These are phyloP conservation scores for Solanum verrucosum DNA, from an alignment of 257 asterid genomes.

Conservation along the genomic window DNA sequence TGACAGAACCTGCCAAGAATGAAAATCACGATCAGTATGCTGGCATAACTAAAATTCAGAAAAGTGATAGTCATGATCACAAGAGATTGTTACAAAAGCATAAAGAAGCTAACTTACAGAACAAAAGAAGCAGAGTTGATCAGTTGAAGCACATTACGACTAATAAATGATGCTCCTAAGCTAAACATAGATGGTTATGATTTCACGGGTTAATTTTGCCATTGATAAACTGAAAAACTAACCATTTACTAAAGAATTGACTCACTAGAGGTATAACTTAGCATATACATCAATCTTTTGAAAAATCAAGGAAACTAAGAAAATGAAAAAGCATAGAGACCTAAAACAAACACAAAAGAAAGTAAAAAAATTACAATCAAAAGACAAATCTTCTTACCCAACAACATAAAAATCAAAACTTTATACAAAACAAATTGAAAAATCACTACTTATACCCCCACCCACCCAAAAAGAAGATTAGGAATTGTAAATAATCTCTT, in stretches of 20 bases:
- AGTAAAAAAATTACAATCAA: background rate
- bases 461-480: background rate
- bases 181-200: background rate
- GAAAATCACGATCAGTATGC: background rate
- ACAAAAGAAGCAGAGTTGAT: background rate
- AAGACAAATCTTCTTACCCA: background rate
- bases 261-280: background rate
- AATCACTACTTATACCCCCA: background rate
- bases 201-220: background rate
- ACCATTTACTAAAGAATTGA: background rate
- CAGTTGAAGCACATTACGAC: background rate
- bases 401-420: background rate
- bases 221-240: background rate
- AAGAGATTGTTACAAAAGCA: background rate
- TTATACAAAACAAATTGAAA: background rate
- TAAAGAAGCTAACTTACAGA: background rate
- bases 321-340: background rate
- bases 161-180: background rate
- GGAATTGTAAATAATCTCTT: background rate
- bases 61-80: background rate
- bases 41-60: background rate
- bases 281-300: background rate
- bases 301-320: background rate
- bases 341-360: background rate
- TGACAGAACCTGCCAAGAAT: background rate